Conservation (phyloP, 1,284 basidiomycete species). For the Apiotrichum laibachii region DNA sequence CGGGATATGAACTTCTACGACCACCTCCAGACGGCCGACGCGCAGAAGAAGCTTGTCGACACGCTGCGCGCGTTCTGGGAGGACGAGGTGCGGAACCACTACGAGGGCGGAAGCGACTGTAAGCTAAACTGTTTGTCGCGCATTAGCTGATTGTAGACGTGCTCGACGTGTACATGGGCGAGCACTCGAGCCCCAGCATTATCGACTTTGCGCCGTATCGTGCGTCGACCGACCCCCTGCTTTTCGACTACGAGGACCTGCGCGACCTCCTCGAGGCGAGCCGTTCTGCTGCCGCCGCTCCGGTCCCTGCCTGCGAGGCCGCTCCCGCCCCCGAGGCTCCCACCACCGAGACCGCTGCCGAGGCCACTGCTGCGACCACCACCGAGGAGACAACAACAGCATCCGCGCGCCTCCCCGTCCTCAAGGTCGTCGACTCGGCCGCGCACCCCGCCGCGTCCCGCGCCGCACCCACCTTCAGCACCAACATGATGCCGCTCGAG, state of each 20-base stretch:
- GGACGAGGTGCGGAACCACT: conserved; percentile 61
- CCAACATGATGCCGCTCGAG: conserved; percentile 91
- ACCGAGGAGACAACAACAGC: background rate
- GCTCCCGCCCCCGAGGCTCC: background rate
- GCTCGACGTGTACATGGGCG: conserved; percentile 82
- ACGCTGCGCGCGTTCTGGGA: conserved; percentile 67
- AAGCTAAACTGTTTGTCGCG: conserved; percentile 36
- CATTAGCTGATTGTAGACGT: conserved; percentile 58
- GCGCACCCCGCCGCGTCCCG: conserved; percentile 64
- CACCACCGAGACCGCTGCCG: no score
- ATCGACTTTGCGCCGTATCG: conserved; percentile 90
- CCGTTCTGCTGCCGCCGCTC: background rate
- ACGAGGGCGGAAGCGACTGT: conserved; percentile 68
- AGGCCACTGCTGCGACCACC: background rate
- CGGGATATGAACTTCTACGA: conserved; percentile 89
- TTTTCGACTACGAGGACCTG: conserved; percentile 82
- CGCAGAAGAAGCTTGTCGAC: conserved; percentile 58
- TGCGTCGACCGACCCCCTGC: conserved; percentile 75
- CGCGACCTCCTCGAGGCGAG: conserved; percentile 33
- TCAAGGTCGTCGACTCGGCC: conserved; percentile 70
- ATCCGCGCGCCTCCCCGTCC: conserved; percentile 51
- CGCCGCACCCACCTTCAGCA: conserved; percentile 71
- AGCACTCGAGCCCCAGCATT: conserved; percentile 72
- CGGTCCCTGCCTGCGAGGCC: conserved; percentile 6
- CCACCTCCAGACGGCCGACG: conserved; percentile 67